Evolutionary conservation across 441 rosid genomes (phyloP), one percentile per base, ranked within the genome.

Genomic region (Eutrema salsugineum): DNA sequence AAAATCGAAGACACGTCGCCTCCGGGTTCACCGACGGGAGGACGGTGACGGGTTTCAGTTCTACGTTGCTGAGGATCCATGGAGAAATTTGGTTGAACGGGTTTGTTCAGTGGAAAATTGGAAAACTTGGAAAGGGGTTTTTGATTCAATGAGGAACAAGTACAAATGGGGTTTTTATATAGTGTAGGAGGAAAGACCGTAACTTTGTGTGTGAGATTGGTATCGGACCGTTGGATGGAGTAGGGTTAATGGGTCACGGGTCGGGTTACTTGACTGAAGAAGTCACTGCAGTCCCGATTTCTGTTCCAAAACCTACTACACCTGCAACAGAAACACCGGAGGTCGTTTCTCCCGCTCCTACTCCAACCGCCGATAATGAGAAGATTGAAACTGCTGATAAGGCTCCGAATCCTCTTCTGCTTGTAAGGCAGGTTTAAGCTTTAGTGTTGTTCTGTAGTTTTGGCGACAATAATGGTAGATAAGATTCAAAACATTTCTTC

Each of bases 51-150:
- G 6, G 77, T 57, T 42, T 70, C 78, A 1, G 74, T 30, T 72
- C 78, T 59, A 39, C 55, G 86, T 38, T 64, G 85, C 36, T 67
- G 84, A 22, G 68, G 70, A 85, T 90, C 90, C 96, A 88, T 88
- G 74, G 78, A 70, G 76, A n/a, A 60, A 5, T 56, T 61, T 30
- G 53, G 35, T 65, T 66, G 51, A 56, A 57, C 42, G 51, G 55
- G 62, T 58, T 50, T 59, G 53, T 12, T 35, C 17, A 16, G 43
- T 68, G 56, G 11, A 43, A 56, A 58, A 42, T 16, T 28, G 24
- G 9, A 56, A 58, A 48, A 48, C 50, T 66, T 63, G n/a, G 32
- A 42, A 30, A 49, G 30, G 11, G 22, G 65, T 63, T 48, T 33
- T 55, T 11, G 54, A 54, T 51, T 14, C n/a, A 6, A 8, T 2